These are phyloP conservation scores for Eremochloa ophiuroides DNA, from an alignment of 176 grass and related monocot genomes.

Conservation along the genomic window DNA sequence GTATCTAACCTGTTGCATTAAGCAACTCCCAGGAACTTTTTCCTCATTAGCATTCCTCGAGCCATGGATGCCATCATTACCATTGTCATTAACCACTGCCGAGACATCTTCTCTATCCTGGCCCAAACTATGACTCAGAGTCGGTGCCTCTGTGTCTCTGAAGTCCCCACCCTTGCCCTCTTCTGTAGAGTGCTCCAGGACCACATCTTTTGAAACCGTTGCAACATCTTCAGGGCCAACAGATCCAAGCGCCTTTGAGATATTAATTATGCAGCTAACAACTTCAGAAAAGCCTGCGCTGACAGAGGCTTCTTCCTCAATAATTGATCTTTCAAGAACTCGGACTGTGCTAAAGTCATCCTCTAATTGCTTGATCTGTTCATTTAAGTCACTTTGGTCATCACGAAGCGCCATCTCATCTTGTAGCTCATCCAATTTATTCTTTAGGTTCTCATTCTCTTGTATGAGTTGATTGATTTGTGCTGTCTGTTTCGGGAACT, in stretches of 20 bases:
- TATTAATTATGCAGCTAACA: slow-evolving; percentile 45
- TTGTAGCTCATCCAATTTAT: slow-evolving; percentile 48
- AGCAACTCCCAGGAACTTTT: background rate
- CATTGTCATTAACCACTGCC: background rate
- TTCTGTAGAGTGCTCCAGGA: slow-evolving; percentile 10
- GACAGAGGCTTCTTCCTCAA: slow-evolving; percentile 43
- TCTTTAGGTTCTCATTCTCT: slow-evolving; percentile 56
- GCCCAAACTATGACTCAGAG: slow-evolving; percentile 1
- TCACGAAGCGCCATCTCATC: slow-evolving; percentile 49
- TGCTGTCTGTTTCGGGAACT: slow-evolving; percentile 52
- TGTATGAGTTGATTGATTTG: slow-evolving; percentile 56
- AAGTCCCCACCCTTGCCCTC: background rate
- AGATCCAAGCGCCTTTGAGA: slow-evolving; percentile 51
- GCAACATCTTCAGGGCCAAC: slow-evolving; percentile 3
- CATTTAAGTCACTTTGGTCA: slow-evolving; percentile 47
- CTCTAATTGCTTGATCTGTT: slow-evolving; percentile 52
- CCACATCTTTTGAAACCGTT: background rate
- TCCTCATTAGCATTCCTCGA: slow-evolving; percentile 14
- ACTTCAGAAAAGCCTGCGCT: slow-evolving; percentile 42
- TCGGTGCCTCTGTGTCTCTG: slow-evolving; percentile 16
- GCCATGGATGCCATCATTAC: slow-evolving; percentile 21
- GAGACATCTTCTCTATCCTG: background rate
- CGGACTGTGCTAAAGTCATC: slow-evolving; percentile 46
- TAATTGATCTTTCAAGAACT: slow-evolving; percentile 47
- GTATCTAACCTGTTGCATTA: slow-evolving; percentile 9